Evolutionary conservation across 75 land plant genomes (phyloP), one percentile per base, ranked within the genome.

Genomic region (Larix kaempferi): DNA sequence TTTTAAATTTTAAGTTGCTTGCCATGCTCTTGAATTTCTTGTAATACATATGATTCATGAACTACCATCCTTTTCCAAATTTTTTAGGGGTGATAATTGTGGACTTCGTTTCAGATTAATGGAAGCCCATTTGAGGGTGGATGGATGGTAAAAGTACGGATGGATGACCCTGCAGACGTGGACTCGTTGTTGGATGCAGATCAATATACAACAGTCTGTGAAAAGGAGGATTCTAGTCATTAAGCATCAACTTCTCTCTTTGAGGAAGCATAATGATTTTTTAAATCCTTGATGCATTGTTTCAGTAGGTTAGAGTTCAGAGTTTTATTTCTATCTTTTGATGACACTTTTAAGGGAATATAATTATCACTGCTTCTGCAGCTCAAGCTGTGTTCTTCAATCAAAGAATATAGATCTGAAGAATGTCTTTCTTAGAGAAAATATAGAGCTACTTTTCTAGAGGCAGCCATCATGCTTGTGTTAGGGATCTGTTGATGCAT

Each of bases 111-210:
- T 59, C 77, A 92, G 92, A 89, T 94, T 27, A 91, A 91, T 80
- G 80, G 83, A 37, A 86, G 88, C 62, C 91, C 96, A 57, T 94
- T 84, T 69, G 89, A 82, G 3, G 83, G 88, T 4, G 94, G 96
- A 2, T 94, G 96, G 96, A 82, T 94, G 64, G 75, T 91, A 59
- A 94, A 94, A 82, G 84, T 94, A 5, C 89, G 90, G 74, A 29
- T 94, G 73, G 81, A 76, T 23, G 77, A 89, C 59, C 61, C 62
- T 0, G 62, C 62, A 14, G 92, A 94, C 57, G 23, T 91, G 39
- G 82, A 88, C 4, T 76, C 80, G 12, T 84, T 94, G 80, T 86
- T 94, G 81, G 86, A 84, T 61, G 75, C 92, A 3, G 88, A 86
- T 22, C 52, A 84, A 19, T 94, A 94, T 84, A 57, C 88, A 54